phyloP scores from a whole-genome alignment of 306 rosid genomes.

The Ormosia semicastrata region DNA sequence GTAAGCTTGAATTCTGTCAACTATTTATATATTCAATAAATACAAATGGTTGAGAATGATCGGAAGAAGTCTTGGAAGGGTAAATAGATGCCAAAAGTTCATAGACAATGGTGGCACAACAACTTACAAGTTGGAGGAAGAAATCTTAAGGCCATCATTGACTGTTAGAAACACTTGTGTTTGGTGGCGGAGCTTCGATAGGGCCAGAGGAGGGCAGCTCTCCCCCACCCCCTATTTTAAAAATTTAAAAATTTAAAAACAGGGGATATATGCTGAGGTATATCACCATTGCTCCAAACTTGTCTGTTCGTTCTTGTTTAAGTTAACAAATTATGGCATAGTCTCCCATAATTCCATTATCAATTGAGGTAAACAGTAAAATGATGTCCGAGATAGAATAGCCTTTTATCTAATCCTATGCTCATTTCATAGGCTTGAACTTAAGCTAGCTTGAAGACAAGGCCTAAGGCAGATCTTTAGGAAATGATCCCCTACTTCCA shows the following conservation, averaged over 20 bases:
- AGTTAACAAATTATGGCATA: background rate
- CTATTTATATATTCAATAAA: background rate
- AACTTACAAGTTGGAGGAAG: constrained; percentile 18
- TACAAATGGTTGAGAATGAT: constrained; percentile 7
- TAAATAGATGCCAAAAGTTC: constrained; percentile 1
- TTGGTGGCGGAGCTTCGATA: background rate
- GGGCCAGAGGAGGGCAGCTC: background rate
- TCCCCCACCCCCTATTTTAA: too few species aligned
- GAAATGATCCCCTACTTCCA: background rate
- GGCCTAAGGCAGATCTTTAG: background rate
- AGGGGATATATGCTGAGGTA: background rate
- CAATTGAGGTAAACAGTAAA: background rate
- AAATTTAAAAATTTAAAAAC: background rate
- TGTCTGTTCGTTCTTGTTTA: background rate
- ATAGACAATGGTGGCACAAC: too few species aligned
- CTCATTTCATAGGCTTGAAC: constrained; percentile 5
- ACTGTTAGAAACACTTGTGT: background rate
- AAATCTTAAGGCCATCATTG: constrained; percentile 3
- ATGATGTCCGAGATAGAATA: constrained; percentile 13
- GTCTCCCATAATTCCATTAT: background rate
- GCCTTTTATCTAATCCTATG: background rate
- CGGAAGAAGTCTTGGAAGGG: background rate
- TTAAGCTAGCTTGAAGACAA: background rate
- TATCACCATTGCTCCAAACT: background rate
- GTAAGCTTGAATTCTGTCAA: constrained; percentile 21